Evolutionary conservation across 139 green algal genomes (phyloP).

Genomic region (Micractinium sp.): DNA sequence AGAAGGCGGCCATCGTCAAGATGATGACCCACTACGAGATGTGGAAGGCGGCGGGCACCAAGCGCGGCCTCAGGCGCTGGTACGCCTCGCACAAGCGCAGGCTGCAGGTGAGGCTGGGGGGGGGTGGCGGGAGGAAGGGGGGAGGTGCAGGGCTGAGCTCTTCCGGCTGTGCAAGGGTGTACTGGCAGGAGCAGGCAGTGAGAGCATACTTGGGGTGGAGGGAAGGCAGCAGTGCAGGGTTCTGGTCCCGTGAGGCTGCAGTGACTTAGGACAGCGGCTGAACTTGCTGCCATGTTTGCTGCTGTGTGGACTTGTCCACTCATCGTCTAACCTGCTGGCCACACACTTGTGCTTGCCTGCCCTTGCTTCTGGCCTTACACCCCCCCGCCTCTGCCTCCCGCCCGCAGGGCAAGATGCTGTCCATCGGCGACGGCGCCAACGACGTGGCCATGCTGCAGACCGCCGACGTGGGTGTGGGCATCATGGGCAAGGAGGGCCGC

Average conservation of each 20-base stretch:
- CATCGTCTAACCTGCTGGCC: background rate
- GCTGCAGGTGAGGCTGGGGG: slow-evolving; percentile 19
- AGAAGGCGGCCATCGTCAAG: slow-evolving; percentile 79
- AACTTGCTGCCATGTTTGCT: background rate
- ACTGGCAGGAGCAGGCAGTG: too few species aligned
- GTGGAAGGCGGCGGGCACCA: slow-evolving; percentile 39
- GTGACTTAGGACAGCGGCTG: too few species aligned
- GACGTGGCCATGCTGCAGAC: slow-evolving; percentile 97
- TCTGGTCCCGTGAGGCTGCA: too few species aligned
- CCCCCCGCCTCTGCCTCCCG: background rate
- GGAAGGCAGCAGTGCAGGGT: too few species aligned
- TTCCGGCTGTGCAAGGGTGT: too few species aligned
- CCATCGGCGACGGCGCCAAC: slow-evolving; percentile 98
- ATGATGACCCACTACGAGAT: slow-evolving; percentile 75
- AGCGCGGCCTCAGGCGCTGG: slow-evolving; percentile 41
- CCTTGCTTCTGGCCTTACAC: background rate
- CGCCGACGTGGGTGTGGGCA: slow-evolving; percentile 95
- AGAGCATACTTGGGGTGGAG: too few species aligned
- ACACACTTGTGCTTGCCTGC: too few species aligned
- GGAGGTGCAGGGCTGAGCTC: too few species aligned
- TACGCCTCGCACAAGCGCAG: slow-evolving; percentile 25
- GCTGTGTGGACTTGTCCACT: background rate
- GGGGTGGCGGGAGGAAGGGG: background rate
- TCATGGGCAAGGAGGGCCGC: slow-evolving; percentile 94
- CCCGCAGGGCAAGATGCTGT: slow-evolving; percentile 81